phyloP scores from a whole-genome alignment of 345 rosid species.

The Excoecaria cochinchinensis region DNA sequence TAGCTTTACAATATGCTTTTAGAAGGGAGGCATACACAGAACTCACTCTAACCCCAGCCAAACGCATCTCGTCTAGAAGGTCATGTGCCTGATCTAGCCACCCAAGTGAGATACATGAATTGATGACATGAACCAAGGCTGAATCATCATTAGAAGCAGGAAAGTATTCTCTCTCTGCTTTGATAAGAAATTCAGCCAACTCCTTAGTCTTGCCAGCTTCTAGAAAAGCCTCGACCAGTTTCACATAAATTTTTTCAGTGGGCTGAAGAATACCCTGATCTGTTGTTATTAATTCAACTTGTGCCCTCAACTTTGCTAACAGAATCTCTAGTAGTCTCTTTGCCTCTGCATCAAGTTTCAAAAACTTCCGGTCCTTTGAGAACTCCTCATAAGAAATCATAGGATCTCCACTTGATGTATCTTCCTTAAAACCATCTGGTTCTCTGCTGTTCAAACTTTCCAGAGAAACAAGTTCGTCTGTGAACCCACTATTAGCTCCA shows the following conservation, averaged over 20 bases:
- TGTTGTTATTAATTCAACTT: conserved; percentile 61
- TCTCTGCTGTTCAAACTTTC: conserved; percentile 23
- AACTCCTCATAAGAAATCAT: conserved; percentile 53
- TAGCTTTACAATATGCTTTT: conserved; percentile 71
- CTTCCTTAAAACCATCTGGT: conserved; percentile 17
- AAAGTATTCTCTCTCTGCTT: conserved; percentile 70
- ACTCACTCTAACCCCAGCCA: conserved; percentile 65
- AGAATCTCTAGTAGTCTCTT: conserved; percentile 49
- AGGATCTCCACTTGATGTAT: conserved; percentile 13
- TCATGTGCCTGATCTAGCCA: conserved; percentile 95
- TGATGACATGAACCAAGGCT: conserved; percentile 58
- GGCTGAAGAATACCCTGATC: conserved; percentile 80
- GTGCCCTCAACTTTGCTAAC: conserved; percentile 52
- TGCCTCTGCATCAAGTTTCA: conserved; percentile 61
- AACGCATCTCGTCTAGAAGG: conserved; percentile 86
- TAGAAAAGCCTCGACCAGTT: conserved; percentile 74
- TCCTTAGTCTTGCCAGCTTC: conserved; percentile 73
- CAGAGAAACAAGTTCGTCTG: conserved; percentile 27
- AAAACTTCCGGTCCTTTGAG: conserved; percentile 51
- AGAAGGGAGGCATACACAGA: conserved; percentile 69
- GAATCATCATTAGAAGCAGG: conserved; percentile 71
- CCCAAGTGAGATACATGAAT: conserved; percentile 76
- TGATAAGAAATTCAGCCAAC: conserved; percentile 66
- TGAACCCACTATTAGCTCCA: conserved; percentile 26
- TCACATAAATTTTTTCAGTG: conserved; percentile 62